Evolutionary conservation across 805 yeast species (phyloP).

Genomic region (Sugiyamaella lignohabitans): DNA sequence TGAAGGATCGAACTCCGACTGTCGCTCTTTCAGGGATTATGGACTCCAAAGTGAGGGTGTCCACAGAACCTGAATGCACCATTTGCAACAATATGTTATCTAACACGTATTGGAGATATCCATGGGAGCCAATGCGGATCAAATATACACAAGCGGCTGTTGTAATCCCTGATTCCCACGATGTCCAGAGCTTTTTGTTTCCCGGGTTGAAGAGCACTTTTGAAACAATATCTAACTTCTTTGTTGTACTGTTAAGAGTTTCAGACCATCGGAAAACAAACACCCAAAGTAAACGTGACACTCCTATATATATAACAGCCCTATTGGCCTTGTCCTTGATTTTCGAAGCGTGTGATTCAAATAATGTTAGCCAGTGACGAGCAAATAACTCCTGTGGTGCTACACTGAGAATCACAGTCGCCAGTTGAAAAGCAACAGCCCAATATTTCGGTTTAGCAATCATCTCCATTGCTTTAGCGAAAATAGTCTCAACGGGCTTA

Average conservation of each 20-base stretch:
- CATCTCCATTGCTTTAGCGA: constrained; percentile 43
- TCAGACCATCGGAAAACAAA: constrained; percentile 82
- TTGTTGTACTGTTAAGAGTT: constrained; percentile 78
- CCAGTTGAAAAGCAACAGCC: constrained; percentile 59
- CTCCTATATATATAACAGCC: constrained; percentile 53
- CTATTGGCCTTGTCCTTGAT: constrained; percentile 55
- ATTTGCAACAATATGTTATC: constrained; percentile 74
- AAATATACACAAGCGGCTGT: constrained; percentile 47
- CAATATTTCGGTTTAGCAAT: constrained; percentile 38
- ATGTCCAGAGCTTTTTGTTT: constrained; percentile 64
- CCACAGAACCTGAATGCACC: constrained; percentile 37
- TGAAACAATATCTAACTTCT: constrained; percentile 63
- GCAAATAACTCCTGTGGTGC: constrained; percentile 72
- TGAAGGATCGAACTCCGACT: constrained; percentile 63
- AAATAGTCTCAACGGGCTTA: constrained; percentile 63
- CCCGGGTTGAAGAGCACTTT: constrained; percentile 40
- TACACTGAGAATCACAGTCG: constrained; percentile 70
- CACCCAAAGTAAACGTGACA: constrained; percentile 81
- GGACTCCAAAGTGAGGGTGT: constrained; percentile 45
- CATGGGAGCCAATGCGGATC: constrained; percentile 70
- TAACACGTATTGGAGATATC: constrained; percentile 69
- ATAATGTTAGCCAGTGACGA: constrained; percentile 59
- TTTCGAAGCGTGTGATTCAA: constrained; percentile 56
- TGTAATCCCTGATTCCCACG: constrained; percentile 44
- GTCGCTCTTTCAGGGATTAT: constrained; percentile 64